Base-by-base conservation (phyloP, 352 stramenopile genomes). In the Phytophthora pluvialis region DNA sequence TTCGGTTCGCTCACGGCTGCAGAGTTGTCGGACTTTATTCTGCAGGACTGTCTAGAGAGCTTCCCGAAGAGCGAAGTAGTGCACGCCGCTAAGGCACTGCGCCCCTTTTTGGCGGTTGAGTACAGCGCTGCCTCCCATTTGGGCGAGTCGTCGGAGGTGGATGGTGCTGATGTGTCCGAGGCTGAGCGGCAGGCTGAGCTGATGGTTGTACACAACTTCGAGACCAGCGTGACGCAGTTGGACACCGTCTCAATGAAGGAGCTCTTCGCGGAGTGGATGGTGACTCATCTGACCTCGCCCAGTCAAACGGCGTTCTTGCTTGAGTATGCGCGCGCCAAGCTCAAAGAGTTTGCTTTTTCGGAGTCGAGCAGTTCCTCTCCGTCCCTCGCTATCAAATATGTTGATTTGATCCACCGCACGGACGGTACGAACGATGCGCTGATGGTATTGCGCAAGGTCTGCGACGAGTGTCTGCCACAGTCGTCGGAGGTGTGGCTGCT, bases 341-440 rank as follows among this genome's bases (percentile, higher is more conserved):
- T 93, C 8, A 79, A 81, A 66, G 64, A 89, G 18, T 75, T 87
- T 33, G 75, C 65, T 5, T 68, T 78, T 13, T 57, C 58, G 13
- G 47, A 62, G 33, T 25, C 33, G 1, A 73, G 65, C 38, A 49
- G 11, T 28, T 58, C 61, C 7, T 67, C 65, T 61, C 50, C 54
- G 49, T 68, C 50, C 59, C 64, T 91, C 42, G 77, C 68, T 12
- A 73, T 80, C 25, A 78, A 77, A 54, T 90, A 83, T 57, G 68
- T 93, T 6, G 87, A 95, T 54, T 77, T 93, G 50, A 81, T 91
- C 36, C 80, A 91, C 36, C 87, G 87, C 16, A 90, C 73, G 8
- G 68, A 88, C 9, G 87, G 83, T 32, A 78, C 79, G 16, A 50
- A 62, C n/a, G 57, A 61, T 7, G 85, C 85, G 3, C 52, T 93